phyloP scores from a whole-genome alignment of 2,329 filamentous ascomycete genomes.

The Monosporascus sp. region DNA sequence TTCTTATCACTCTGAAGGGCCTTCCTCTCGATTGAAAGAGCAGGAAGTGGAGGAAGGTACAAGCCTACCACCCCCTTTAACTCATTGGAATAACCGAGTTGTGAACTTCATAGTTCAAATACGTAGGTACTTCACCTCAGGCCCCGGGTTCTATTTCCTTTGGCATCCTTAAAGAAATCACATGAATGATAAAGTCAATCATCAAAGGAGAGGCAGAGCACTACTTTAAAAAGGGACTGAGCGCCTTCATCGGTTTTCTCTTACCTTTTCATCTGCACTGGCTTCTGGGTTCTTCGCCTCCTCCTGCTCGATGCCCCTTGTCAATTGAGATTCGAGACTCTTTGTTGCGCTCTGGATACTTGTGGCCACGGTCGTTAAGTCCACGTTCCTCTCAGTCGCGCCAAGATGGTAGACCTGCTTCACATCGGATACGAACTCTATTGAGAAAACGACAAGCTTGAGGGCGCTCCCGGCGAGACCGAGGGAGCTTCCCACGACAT shows the following conservation, averaged over 20 bases:
- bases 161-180: too few species aligned
- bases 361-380: constrained; percentile 8
- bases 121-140: too few species aligned
- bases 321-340: constrained; percentile 10
- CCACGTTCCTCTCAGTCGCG: constrained; percentile 11
- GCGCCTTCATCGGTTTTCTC: neutral
- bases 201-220: neutral
- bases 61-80: too few species aligned
- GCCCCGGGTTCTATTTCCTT: too few species aligned
- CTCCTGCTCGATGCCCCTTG: neutral
- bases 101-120: too few species aligned
- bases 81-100: too few species aligned
- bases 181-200: neutral
- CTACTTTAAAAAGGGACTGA: neutral
- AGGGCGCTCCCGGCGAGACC: constrained; percentile 12
- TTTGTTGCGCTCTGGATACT: constrained; percentile 11
- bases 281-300: neutral
- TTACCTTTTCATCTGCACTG: constrained; percentile 7
- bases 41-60: neutral
- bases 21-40: neutral
- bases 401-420: constrained; percentile 18
- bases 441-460: constrained; percentile 14
- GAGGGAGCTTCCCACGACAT: constrained; percentile 12
- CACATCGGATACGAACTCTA: constrained; percentile 13
- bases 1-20: neutral